phyloP scores from a whole-genome alignment of 306 rosid species.

The Cucurbita argyrosperma region DNA sequence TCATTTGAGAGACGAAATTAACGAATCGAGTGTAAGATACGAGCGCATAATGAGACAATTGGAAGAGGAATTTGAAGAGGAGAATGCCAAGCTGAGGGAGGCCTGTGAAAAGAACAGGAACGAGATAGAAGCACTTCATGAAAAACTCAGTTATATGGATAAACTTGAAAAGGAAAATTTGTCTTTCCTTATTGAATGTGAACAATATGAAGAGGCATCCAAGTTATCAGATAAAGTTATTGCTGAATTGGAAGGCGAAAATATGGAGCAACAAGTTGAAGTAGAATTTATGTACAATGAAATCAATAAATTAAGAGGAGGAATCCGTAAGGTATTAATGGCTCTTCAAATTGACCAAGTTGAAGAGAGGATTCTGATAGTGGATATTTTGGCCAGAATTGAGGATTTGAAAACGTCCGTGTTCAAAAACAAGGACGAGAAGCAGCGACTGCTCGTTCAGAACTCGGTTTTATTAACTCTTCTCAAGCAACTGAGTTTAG shows the following conservation, averaged over 20 bases:
- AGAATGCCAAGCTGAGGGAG: conserved; percentile 56
- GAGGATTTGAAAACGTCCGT: conserved; percentile 53
- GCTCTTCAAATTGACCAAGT: conserved; percentile 49
- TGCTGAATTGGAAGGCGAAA: conserved; percentile 85
- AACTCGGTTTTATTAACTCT: conserved; percentile 56
- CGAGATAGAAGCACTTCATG: conserved; percentile 51
- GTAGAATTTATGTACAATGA: conserved; percentile 61
- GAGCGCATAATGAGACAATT: conserved; percentile 55
- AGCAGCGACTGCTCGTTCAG: conserved; percentile 56
- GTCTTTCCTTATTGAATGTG: conserved; percentile 45
- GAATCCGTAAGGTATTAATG: conserved; percentile 41
- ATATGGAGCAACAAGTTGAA: conserved; percentile 89
- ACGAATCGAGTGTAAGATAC: conserved; percentile 43
- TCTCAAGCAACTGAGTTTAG: conserved; percentile 42
- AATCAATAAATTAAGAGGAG: conserved; percentile 55
- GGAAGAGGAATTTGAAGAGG: conserved; percentile 48
- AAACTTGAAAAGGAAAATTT: conserved; percentile 44
- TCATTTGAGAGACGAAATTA: conserved; percentile 55
- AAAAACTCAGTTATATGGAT: conserved; percentile 52
- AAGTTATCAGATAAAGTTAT: conserved; percentile 60
- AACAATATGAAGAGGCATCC: conserved; percentile 60
- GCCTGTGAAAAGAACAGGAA: conserved; percentile 37
- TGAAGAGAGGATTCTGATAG: conserved; percentile 37
- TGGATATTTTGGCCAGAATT: conserved; percentile 38
- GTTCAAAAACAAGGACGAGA: conserved; percentile 47